Conservation (phyloP, 768 basidiomycete species). For the Boletus pseudopeckii region DNA sequence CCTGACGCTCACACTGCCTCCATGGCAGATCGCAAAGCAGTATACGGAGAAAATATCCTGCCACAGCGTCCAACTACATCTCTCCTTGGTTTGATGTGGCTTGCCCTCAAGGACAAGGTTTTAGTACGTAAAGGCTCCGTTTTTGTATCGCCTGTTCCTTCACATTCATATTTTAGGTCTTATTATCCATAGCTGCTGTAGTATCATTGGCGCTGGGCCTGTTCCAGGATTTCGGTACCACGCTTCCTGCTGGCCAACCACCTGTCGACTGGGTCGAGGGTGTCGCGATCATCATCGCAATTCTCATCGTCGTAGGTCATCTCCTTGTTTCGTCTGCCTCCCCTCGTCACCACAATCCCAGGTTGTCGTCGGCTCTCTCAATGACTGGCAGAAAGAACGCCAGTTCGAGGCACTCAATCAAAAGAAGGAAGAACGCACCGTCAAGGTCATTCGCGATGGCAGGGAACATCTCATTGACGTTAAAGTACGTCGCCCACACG, state of each 20-base stretch:
- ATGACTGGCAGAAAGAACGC: conserved; percentile 98
- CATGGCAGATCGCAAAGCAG: conserved; percentile 55
- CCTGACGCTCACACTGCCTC: conserved; percentile 35
- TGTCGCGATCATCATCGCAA: conserved; percentile 75
- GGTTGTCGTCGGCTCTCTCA: conserved; percentile 89
- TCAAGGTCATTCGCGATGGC: conserved; percentile 78
- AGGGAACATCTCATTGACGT: conserved; percentile 73
- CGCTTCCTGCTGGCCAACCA: conserved; percentile 55
- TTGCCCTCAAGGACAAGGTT: conserved; percentile 87
- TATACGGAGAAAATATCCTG: conserved; percentile 76
- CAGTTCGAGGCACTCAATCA: conserved; percentile 92
- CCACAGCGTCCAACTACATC: conserved; percentile 68
- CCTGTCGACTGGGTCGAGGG: conserved; percentile 98
- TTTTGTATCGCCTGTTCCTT: conserved; percentile 2
- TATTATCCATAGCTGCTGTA: conserved; percentile 89
- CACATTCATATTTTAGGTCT: conserved; percentile 46
- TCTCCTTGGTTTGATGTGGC: conserved; percentile 76
- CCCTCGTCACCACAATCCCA: conserved; percentile 24
- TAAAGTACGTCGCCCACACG: conserved; percentile 49
- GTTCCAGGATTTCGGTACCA: conserved; percentile 86
- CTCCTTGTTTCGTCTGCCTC: not conserved
- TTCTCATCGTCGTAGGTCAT: conserved; percentile 63
- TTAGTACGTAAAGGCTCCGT: conserved; percentile 47
- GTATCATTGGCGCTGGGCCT: conserved; percentile 92
- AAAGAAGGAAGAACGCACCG: conserved; percentile 90